Evolutionary conservation across 495 filamentous ascomycete genomes (phyloP).

Genomic region (Hypoxylon trugodes): DNA sequence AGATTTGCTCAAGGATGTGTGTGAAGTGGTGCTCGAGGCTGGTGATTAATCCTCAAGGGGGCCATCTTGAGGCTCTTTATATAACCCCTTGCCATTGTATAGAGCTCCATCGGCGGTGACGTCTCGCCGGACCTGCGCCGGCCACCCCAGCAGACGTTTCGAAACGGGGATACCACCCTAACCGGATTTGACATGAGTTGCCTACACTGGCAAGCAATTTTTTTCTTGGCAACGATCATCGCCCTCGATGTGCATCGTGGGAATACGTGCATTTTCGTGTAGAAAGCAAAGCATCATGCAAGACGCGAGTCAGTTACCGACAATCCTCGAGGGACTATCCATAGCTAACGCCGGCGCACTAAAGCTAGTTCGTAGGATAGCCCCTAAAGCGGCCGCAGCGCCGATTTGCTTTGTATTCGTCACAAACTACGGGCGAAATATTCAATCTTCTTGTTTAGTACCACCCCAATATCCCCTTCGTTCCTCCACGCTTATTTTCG

Average conservation of each 20-base stretch:
- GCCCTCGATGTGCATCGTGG: background rate
- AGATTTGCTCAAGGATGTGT: background rate
- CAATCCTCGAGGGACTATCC: background rate
- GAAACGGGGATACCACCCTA: constrained; percentile 10
- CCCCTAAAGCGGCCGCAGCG: background rate
- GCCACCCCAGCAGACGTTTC: background rate
- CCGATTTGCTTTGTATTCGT: constrained; percentile 4
- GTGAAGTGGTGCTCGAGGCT: background rate
- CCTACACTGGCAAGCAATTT: background rate
- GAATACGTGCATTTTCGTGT: constrained; percentile 1
- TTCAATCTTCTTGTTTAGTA: no score
- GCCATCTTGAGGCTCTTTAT: constrained; percentile 17
- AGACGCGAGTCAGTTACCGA: constrained; percentile 17
- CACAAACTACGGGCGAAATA: background rate
- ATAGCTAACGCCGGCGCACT: constrained; percentile 13
- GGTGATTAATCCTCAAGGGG: background rate
- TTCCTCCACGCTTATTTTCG: no score
- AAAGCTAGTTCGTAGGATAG: constrained; percentile 17
- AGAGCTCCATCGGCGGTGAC: background rate
- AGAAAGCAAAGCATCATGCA: background rate
- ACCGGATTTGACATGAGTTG: background rate
- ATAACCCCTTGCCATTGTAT: background rate
- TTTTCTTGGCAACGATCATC: background rate
- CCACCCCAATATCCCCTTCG: no score
- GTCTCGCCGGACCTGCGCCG: constrained; percentile 7